Conservation (phyloP, 2,329 filamentous ascomycete species). For the Paecilomyces fulvus region DNA sequence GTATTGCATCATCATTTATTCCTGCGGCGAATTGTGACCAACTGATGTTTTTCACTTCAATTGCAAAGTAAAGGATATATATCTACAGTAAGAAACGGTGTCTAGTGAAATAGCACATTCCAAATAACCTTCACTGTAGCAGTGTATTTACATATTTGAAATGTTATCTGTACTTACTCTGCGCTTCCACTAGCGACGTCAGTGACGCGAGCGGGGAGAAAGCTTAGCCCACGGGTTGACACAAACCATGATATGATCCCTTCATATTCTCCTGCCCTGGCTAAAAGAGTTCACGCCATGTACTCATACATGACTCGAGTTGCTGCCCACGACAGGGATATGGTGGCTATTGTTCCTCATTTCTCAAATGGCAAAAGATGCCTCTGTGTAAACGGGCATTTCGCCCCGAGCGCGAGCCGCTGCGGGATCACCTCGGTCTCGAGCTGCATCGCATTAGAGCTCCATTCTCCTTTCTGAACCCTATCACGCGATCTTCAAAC, state of each 20-base stretch:
- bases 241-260: background rate
- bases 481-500: slow-evolving; percentile 33
- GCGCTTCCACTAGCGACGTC: background rate
- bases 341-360: background rate
- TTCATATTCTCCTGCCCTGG: background rate
- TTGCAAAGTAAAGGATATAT: too few species aligned
- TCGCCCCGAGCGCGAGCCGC: background rate
- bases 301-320: background rate
- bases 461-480: slow-evolving; percentile 42
- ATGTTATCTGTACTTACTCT: too few species aligned
- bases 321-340: background rate
- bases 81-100: too few species aligned
- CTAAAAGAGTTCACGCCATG: background rate
- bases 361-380: background rate
- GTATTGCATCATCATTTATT: too few species aligned
- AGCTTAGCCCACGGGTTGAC: background rate
- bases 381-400: background rate
- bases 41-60: too few species aligned
- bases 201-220: background rate
- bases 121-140: too few species aligned
- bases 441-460: slow-evolving; percentile 17
- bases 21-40: too few species aligned
- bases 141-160: too few species aligned
- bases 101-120: too few species aligned
- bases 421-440: background rate